Evolutionary conservation across 139 green algal species (phyloP), one percentile per base, ranked within the genome.

Genomic region (Yamagishiella unicocca): DNA sequence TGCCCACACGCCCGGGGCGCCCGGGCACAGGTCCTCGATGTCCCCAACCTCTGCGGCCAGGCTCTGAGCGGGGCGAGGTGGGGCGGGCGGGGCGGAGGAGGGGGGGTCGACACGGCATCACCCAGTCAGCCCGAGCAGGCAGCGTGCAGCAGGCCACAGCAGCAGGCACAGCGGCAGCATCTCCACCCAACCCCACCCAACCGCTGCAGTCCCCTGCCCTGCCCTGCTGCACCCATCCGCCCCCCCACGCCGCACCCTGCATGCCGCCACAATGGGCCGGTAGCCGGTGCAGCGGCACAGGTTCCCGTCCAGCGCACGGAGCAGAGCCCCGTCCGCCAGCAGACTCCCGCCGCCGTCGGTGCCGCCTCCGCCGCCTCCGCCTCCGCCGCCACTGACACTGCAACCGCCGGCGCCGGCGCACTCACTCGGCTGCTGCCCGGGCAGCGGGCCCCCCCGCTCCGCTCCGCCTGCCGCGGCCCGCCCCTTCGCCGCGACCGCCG

Each of bases 271-370:
- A 37, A 97, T 96, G 74, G 95, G 93, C 25, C 94, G 61, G 82
- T 95, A 97, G 17, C 95, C 95, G 1, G 95, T 97, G 94, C 95
- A 97, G 35, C 94, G 89, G 91, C 94, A 98, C 58, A 97, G 76
- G 88, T 97, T 96, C 76, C 95, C 95, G 70, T 97, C 95, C n/a
- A 97, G 77, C 12, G 91, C 90, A 27, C 79, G 61, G 33, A 93
- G 89, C 75, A 97, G 31, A 4, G 54, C 45, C n/a, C 25, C 37
- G 10, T 38, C 77, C n/a, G 35, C 12, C 37, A 84, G 77, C 25
- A 72, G 31, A 70, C 2, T 5, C 71, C 46, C 0, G 33, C 62
- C 8, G 58, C 73, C 71, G 78, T 40, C 43, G 19, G 9, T 40
- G 66, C 6, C 21, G 55, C 33, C 42, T 89, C 79, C 5, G 72